These are phyloP conservation scores for Termitomyces sp. DNA, from an alignment of 768 basidiomycete species.

Conservation along the genomic window DNA sequence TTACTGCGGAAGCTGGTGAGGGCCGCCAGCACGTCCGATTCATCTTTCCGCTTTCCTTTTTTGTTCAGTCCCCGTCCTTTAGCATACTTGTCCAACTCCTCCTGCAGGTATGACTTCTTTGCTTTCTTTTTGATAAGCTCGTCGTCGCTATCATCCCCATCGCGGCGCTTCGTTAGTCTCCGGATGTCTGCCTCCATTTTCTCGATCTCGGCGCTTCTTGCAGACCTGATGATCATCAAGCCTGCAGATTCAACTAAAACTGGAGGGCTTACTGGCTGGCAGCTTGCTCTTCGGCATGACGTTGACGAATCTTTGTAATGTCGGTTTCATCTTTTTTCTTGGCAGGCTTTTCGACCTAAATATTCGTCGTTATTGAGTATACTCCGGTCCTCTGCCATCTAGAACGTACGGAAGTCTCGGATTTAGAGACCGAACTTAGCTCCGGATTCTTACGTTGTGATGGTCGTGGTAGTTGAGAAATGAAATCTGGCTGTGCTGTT, in stretches of 20 bases:
- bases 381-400: not conserved
- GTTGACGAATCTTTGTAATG: slow-evolving; percentile 66
- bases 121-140: slow-evolving; percentile 51
- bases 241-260: not conserved
- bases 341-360: slow-evolving; percentile 13
- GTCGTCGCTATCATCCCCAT: slow-evolving; percentile 56
- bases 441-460: slow-evolving; percentile 6
- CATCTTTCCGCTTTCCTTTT: slow-evolving; percentile 57
- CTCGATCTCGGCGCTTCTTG: slow-evolving; percentile 72
- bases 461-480: slow-evolving; percentile 18
- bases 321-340: slow-evolving; percentile 43
- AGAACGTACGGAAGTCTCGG: slow-evolving; percentile 2
- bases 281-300: slow-evolving; percentile 67
- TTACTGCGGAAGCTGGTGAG: slow-evolving; percentile 68
- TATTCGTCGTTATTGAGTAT: not conserved
- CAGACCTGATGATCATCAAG: slow-evolving; percentile 32
- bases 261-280: slow-evolving; percentile 44
- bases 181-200: slow-evolving; percentile 88
- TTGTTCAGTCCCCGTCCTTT: slow-evolving; percentile 55
- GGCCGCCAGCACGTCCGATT: slow-evolving; percentile 62
- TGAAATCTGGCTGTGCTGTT: slow-evolving; percentile 33
- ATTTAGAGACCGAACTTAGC: not conserved
- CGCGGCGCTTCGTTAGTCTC: slow-evolving; percentile 58
- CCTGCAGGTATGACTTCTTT: slow-evolving; percentile 69
- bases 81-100: slow-evolving; percentile 79